Conservation (phyloP, 2,329 filamentous ascomycete genomes). For the Aspergillus cejpii region DNA sequence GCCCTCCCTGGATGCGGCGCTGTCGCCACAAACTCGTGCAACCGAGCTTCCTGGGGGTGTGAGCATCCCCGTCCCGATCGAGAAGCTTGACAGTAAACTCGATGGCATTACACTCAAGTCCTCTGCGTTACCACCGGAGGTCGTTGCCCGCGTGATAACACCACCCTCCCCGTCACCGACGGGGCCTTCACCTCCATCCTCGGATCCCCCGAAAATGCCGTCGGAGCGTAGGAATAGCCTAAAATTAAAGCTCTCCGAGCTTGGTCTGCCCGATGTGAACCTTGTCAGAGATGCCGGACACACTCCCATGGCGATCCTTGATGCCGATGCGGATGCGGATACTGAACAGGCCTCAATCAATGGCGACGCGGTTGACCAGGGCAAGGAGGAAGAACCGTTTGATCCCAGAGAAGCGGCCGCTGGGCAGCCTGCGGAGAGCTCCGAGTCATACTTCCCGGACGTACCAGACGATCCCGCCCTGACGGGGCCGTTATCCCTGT, state of each 20-base stretch:
- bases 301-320: slow-evolving; percentile 41
- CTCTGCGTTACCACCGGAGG: slow-evolving; percentile 38
- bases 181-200: slow-evolving; percentile 22
- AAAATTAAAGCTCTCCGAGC: slow-evolving; percentile 32
- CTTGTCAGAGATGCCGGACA: slow-evolving; percentile 40
- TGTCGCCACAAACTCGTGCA: slow-evolving; percentile 34
- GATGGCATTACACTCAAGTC: slow-evolving; percentile 46
- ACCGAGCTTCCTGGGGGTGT: slow-evolving; percentile 26
- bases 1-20: slow-evolving; percentile 36
- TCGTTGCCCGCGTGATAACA: slow-evolving; percentile 41
- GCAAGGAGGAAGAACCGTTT: slow-evolving; percentile 27
- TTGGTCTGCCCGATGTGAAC: slow-evolving; percentile 36
- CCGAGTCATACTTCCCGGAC: slow-evolving; percentile 39
- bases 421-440: slow-evolving; percentile 34
- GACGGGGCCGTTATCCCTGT: slow-evolving; percentile 39
- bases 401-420: slow-evolving; percentile 23
- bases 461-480: slow-evolving; percentile 40
- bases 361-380: slow-evolving; percentile 16
- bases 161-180: slow-evolving; percentile 32
- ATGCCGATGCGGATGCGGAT: slow-evolving; percentile 29
- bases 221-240: slow-evolving; percentile 29
- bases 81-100: slow-evolving; percentile 41
- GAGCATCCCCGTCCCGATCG: slow-evolving; percentile 41
- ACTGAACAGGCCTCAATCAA: slow-evolving; percentile 19
- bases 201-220: slow-evolving; percentile 19